Evolutionary conservation across 2,329 filamentous ascomycete species (phyloP).

Genomic region (Fusarium temperatum): DNA sequence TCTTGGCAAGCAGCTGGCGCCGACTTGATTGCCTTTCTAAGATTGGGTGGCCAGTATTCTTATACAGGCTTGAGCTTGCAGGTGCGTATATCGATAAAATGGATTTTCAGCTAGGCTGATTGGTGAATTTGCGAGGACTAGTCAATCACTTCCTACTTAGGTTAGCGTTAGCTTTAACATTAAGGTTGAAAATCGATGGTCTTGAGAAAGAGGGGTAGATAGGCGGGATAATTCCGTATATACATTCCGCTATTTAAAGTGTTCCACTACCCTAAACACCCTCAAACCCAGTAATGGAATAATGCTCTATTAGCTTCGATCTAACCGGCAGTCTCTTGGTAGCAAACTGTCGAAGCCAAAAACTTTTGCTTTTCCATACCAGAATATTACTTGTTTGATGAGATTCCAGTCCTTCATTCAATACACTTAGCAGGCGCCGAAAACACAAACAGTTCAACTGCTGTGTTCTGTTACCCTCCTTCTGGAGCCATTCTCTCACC

Average conservation of each 20-base stretch:
- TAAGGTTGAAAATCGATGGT: not conserved
- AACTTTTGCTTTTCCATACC: not conserved
- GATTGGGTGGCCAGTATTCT: not conserved
- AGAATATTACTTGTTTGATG: not conserved
- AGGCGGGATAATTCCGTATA: not conserved
- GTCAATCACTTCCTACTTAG: not conserved
- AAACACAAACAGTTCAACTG: too few relatives aligned
- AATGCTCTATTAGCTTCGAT: not conserved
- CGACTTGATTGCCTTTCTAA: not conserved
- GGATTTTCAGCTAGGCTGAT: not conserved
- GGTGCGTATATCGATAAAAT: not conserved
- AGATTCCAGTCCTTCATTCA: not conserved
- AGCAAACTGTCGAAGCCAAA: accelerated
- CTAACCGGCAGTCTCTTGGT: not conserved
- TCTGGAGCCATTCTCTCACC: too few relatives aligned
- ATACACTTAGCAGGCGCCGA: too few relatives aligned
- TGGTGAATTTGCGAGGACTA: not conserved
- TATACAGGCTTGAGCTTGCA: not conserved
- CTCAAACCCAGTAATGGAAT: not conserved
- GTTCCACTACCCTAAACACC: not conserved
- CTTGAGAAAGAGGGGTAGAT: not conserved
- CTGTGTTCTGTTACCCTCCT: too few relatives aligned
- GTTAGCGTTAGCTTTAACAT: not conserved
- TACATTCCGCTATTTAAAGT: not conserved
- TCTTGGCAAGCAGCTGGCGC: not conserved